These are phyloP conservation scores for Carex kokanica DNA, from an alignment of 176 grass and related monocot species.

Conservation along the genomic window DNA sequence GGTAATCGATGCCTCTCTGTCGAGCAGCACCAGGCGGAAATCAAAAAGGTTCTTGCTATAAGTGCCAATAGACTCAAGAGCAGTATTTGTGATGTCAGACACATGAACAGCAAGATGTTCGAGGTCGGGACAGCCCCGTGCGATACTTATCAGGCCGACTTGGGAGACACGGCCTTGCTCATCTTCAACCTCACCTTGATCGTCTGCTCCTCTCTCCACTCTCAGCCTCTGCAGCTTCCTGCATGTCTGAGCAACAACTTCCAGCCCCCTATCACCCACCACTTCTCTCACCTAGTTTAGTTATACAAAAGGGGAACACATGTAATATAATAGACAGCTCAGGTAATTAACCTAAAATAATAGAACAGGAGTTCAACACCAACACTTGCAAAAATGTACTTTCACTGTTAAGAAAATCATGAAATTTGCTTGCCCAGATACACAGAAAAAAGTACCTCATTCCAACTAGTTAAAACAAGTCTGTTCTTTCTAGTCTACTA, in stretches of 20 bases:
- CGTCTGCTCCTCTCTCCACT: conserved; percentile 91
- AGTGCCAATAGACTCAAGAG: conserved; percentile 68
- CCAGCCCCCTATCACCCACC: conserved; percentile 76
- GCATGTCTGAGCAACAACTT: conserved; percentile 84
- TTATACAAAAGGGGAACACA: conserved; percentile 4
- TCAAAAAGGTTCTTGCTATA: conserved; percentile 75
- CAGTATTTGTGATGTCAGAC: conserved; percentile 94
- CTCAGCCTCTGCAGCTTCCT: conserved; percentile 86
- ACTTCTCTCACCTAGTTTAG: conserved; percentile 72
- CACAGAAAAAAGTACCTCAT: background rate
- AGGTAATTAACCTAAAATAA: background rate
- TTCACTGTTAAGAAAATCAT: background rate
- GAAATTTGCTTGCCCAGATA: background rate
- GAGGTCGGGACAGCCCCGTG: conserved; percentile 65
- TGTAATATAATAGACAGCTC: background rate
- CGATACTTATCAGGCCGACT: conserved; percentile 59
- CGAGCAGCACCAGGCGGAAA: conserved; percentile 93
- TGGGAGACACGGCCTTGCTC: conserved; percentile 80
- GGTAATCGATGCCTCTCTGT: conserved; percentile 58
- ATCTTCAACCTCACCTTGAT: conserved; percentile 73
- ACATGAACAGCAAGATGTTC: conserved; percentile 80
- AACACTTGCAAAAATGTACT: background rate
- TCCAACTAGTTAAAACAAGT: conserved; percentile 15
- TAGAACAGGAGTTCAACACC: background rate
- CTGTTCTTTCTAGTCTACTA: background rate